Evolutionary conservation across 192 early-diverging fungal genomes (phyloP), one percentile per base, ranked within the genome.

Genomic region (Backusella westeae): DNA sequence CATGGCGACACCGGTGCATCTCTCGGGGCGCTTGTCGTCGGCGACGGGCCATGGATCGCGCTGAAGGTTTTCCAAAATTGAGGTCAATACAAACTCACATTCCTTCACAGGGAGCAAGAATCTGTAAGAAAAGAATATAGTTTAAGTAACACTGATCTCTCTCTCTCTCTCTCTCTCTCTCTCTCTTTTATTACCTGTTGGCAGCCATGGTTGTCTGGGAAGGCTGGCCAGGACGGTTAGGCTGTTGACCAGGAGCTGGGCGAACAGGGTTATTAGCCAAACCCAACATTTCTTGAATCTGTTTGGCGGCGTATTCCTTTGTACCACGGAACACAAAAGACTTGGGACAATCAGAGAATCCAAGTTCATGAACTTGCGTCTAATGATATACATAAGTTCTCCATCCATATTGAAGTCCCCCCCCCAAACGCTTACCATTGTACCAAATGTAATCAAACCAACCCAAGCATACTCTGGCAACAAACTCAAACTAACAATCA

Each of bases 251-350:
- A 21, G 67, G n/a, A 12, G 67, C 35, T 23, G 52, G 84, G 17
- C 86, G 82, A 41, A 80, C 63, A 3, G 80, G 80, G 41, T 68
- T 38, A 32, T 82, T 82, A 36, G 85, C 85, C 63, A 99, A 85
- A 29, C 97, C 97, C 41, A 99, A 94, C 96, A 99, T 98, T 56
- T 97, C 96, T 83, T 97, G 95, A 74, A 99, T 93, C 83, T 98
- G 97, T 84, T 96, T 96, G 72, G 90, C 88, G 21, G 90, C 87
- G 84, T 98, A 99, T 71, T 99, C 97, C 86, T 99, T 99, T 78
- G 92, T 90, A n/a, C 98, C 98, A 71, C 96, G 91, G 86, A 99
- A 99, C 19, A 99, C 95, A 83, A 96, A 96, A 39, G 96, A 97
- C 82, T 99, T 99, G 67, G 96, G 96, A 77, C 97, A 98, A 49